Conservation (phyloP, 1,139 yeast species). For the Geotrichum reessii region DNA sequence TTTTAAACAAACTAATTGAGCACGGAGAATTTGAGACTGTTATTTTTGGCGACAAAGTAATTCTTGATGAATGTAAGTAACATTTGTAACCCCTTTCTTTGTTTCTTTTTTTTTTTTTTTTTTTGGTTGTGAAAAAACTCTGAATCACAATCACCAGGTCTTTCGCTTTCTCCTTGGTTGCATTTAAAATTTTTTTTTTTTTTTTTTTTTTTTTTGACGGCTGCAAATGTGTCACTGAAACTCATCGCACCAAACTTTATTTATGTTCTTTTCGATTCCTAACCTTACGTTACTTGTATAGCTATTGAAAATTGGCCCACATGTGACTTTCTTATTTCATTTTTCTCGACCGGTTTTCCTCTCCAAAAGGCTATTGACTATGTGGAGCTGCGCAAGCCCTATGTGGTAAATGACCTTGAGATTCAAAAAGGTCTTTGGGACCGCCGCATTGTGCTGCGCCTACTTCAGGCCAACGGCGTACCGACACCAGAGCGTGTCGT, state of each 20-base stretch:
- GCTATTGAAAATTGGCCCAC: constrained; percentile 94
- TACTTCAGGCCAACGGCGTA: constrained; percentile 77
- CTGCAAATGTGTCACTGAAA: neutral
- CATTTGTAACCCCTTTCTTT: neutral
- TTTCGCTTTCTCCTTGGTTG: neutral
- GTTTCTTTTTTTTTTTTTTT: neutral
- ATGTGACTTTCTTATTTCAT: constrained; percentile 88
- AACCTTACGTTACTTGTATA: neutral
- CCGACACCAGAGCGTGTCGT: constrained; percentile 86
- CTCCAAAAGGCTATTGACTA: constrained; percentile 90
- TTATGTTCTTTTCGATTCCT: neutral
- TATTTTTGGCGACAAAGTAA: constrained; percentile 95
- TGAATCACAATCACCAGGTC: neutral
- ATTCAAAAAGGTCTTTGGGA: constrained; percentile 97
- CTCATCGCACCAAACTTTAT: constrained; percentile 8
- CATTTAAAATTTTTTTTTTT: neutral
- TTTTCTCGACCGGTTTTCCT: constrained; percentile 95
- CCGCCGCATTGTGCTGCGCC: constrained; percentile 75
- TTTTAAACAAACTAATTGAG: constrained; percentile 78
- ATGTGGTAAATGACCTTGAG: constrained; percentile 76
- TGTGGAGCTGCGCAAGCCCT: constrained; percentile 85
- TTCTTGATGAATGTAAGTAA: constrained; percentile 62
- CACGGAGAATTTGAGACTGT: constrained; percentile 95
- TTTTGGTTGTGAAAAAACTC: constrained; percentile 8
- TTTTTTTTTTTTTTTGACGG: neutral